phyloP scores from a whole-genome alignment of 2,329 filamentous ascomycete species.

The Penicillium brevicompactum region DNA sequence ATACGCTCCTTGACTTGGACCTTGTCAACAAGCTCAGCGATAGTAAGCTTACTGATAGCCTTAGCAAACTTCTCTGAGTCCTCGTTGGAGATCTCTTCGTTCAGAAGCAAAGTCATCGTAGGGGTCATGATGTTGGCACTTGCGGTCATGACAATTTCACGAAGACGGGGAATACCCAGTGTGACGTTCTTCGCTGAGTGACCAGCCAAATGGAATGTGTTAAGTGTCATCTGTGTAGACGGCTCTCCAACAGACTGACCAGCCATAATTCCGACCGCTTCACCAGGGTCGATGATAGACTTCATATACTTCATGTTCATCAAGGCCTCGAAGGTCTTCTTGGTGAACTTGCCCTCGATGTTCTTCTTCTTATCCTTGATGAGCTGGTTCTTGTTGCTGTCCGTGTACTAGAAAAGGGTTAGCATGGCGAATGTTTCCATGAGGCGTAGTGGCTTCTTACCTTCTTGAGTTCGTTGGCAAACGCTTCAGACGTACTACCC shows the following conservation, averaged over 20 bases:
- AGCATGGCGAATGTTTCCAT: constrained; percentile 10
- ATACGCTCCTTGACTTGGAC: constrained; percentile 79
- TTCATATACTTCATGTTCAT: constrained; percentile 91
- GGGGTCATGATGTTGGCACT: constrained; percentile 87
- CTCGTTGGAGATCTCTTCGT: constrained; percentile 67
- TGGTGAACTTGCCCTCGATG: constrained; percentile 47
- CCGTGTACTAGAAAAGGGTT: constrained; percentile 63
- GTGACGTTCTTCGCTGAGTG: constrained; percentile 99
- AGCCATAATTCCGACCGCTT: constrained; percentile 95
- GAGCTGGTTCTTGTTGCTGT: constrained; percentile 68
- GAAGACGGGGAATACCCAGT: constrained; percentile 91
- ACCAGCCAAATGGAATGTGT: constrained; percentile 99
- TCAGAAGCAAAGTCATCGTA: constrained; percentile 70
- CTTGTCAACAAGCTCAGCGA: constrained; percentile 81
- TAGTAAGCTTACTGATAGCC: constrained; percentile 80
- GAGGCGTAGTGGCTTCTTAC: constrained; percentile 36
- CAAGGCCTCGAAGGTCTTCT: constrained; percentile 79
- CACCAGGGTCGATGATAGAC: constrained; percentile 89
- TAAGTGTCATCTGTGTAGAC: constrained; percentile 98
- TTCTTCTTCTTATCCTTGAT: constrained; percentile 62
- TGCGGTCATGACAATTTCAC: constrained; percentile 98
- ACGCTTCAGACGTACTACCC: constrained; percentile 87
- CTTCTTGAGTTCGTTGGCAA: constrained; percentile 69
- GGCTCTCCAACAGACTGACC: constrained; percentile 96
- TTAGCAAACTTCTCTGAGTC: constrained; percentile 84